phyloP scores from a whole-genome alignment of 192 early-diverging fungal species.

The Backusella sp. region DNA sequence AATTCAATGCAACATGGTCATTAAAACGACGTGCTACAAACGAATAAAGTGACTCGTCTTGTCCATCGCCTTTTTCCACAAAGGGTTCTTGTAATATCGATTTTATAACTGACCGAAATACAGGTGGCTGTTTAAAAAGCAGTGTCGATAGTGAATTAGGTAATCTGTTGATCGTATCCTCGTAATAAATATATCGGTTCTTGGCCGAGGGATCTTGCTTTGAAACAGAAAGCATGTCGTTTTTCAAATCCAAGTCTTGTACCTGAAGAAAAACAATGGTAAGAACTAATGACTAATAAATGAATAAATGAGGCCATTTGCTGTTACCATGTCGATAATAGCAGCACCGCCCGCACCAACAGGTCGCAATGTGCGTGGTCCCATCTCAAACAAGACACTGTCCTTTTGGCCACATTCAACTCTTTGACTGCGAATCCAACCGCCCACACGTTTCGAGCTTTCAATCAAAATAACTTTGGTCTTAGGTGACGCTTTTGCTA shows the following conservation, averaged over 20 bases:
- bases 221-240: slow-evolving; percentile 52
- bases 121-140: slow-evolving; percentile 34
- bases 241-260: slow-evolving; percentile 25
- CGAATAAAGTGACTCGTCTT: slow-evolving; percentile 85
- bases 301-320: not conserved
- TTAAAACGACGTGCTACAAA: slow-evolving; percentile 84
- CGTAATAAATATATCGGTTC: slow-evolving; percentile 82
- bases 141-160: slow-evolving; percentile 37
- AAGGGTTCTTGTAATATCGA: slow-evolving; percentile 61
- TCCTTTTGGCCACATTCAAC: slow-evolving; percentile 34
- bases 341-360: slow-evolving; percentile 64
- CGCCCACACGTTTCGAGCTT: slow-evolving; percentile 67
- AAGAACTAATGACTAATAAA: not conserved
- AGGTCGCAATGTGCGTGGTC: slow-evolving; percentile 83
- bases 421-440: slow-evolving; percentile 79
- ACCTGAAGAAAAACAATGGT: slow-evolving; percentile 49
- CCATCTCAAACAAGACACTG: slow-evolving; percentile 67
- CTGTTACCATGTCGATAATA: slow-evolving; percentile 75
- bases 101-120: slow-evolving; percentile 56
- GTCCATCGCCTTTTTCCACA: slow-evolving; percentile 14
- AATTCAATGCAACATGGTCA: slow-evolving; percentile 66
- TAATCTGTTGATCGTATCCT: slow-evolving; percentile 67
- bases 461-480: slow-evolving; percentile 75
- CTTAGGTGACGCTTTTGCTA: slow-evolving; percentile 47
- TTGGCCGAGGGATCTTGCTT: slow-evolving; percentile 69